These are phyloP conservation scores for Pythium aquatile DNA, from an alignment of 352 stramenopile species.

Conservation along the genomic window DNA sequence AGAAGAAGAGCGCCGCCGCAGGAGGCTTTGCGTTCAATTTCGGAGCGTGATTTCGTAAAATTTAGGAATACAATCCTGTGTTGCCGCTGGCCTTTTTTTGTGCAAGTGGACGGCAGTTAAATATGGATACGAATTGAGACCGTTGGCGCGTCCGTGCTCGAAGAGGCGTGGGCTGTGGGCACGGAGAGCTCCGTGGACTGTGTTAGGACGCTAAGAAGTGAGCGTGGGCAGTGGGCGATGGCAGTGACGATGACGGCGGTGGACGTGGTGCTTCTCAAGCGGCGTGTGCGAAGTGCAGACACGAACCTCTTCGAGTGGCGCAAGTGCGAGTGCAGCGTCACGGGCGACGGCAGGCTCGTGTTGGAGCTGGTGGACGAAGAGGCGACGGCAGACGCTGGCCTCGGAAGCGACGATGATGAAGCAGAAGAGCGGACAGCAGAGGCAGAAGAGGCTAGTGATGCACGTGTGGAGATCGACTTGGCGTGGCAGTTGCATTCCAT, in stretches of 20 bases:
- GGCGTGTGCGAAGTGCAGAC: slow-evolving; percentile 54
- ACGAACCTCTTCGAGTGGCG: slow-evolving; percentile 72
- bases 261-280: slow-evolving; percentile 44
- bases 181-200: background rate
- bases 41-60: slow-evolving; percentile 5
- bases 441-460: background rate
- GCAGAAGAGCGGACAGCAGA: slow-evolving; percentile 4
- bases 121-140: background rate
- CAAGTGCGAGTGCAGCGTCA: slow-evolving; percentile 47
- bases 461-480: slow-evolving; percentile 40
- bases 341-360: slow-evolving; percentile 32
- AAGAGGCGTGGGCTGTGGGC: background rate
- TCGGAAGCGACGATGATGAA: slow-evolving; percentile 24
- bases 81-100: background rate
- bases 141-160: background rate
- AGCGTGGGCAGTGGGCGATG: background rate
- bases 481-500: slow-evolving; percentile 41
- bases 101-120: background rate
- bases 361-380: slow-evolving; percentile 32
- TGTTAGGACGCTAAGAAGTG: background rate
- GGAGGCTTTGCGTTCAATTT: slow-evolving; percentile 27
- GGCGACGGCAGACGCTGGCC: slow-evolving; percentile 22
- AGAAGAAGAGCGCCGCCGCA: background rate
- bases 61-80: background rate
- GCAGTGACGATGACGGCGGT: slow-evolving; percentile 10